phyloP scores from a whole-genome alignment of 805 yeast species.

The Saturnispora hagleri region DNA sequence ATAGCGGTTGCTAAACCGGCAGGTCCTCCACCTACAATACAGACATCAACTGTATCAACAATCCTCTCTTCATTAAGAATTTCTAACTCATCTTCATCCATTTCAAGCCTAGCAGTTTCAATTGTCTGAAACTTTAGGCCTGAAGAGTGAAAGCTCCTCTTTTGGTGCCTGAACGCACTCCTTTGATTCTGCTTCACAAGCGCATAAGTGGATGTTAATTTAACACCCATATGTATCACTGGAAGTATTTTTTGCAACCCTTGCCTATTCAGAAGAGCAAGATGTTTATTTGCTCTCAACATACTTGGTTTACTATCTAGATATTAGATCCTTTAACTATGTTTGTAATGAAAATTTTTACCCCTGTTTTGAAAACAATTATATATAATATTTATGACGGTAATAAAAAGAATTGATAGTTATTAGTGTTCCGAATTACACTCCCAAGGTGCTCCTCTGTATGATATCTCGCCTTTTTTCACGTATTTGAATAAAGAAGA shows the following conservation, averaged over 20 bases:
- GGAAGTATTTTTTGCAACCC: not conserved
- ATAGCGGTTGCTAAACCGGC: slow-evolving; percentile 96
- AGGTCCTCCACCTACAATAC: slow-evolving; percentile 97
- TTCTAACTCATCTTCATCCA: slow-evolving; percentile 37
- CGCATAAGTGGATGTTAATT: not conserved
- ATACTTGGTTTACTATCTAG: not conserved
- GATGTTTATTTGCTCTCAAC: not conserved
- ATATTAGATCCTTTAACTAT: not conserved
- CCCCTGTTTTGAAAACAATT: not conserved
- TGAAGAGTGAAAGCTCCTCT: not conserved
- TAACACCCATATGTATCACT: not conserved
- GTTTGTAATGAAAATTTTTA: not conserved
- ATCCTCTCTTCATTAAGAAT: slow-evolving; percentile 51
- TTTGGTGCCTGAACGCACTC: not conserved
- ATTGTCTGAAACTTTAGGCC: slow-evolving; percentile 9
- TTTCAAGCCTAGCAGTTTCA: slow-evolving; percentile 21
- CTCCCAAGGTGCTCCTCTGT: not conserved
- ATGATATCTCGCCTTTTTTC: not conserved
- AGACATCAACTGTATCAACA: slow-evolving; percentile 81
- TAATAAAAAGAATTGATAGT: not conserved
- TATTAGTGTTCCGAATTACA: not conserved
- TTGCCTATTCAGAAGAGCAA: not conserved
- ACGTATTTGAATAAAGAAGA: not conserved
- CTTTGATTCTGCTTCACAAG: not conserved
- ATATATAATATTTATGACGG: not conserved